Base-by-base conservation (phyloP, 2,329 filamentous ascomycete genomes). In the Cladophialophora yegresii region DNA sequence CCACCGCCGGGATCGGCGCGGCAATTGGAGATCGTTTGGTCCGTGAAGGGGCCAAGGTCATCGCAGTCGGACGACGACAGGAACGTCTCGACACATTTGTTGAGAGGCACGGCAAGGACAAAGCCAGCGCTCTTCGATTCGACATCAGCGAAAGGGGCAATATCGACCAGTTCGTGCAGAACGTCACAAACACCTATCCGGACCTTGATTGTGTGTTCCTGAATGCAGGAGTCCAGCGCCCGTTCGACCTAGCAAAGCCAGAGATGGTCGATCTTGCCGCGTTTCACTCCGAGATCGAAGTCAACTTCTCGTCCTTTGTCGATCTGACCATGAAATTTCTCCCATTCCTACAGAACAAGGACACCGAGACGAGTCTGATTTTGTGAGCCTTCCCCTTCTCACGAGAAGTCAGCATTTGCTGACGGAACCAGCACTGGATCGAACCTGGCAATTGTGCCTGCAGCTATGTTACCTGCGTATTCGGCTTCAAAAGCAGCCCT, bases 131-230 rank as follows among this genome's bases (percentile, higher is more conserved):
- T 1, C 69, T 81, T 1, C 71, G 68, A 10, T 81, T 83, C 60
- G 84, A 86, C 69, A 79, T 85, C 49, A 75, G 75, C 8, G 73
- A 84, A 30, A 69, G 81, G 0, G 71, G 73, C 0, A 71, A 75
- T 3, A 80, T 84, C 12, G 75, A 77, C 0, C 62, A 69, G 0
- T 85, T 83, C 72, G 78, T 75, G 8, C 68, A 67, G 3, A 74
- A 72, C 13, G 68, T 81, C 33, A 73, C 75, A 7, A 65, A 72
- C 13, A 68, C 71, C 0, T 77, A 84, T 70, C 82, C 84, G 0
- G 75, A 80, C 30, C 79, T 87, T 30, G 84, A 87, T 74, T 81
- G 80, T 68, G 71, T 88, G 28, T 73, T 88, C 61, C 75, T 87
- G 57, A 87, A 87, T 71, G 81, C 85, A 0, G 85, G 84, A 8